phyloP scores from a whole-genome alignment of 2,329 filamentous ascomycete genomes.

The Tolypocladium tropicale region DNA sequence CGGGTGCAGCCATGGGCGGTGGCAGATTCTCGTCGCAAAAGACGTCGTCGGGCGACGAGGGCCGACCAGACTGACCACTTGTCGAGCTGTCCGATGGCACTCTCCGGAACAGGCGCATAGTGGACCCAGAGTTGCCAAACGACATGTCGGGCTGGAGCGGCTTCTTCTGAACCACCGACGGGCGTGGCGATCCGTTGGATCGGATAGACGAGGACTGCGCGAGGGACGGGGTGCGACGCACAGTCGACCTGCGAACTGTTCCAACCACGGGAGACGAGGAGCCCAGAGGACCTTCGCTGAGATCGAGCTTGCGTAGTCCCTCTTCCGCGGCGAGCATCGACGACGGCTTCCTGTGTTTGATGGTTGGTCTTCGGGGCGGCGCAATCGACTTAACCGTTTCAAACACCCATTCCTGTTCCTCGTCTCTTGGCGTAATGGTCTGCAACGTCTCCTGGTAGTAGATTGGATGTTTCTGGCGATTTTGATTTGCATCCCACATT shows the following conservation, averaged over 20 bases:
- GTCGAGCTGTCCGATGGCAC: constrained; percentile 61
- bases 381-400: constrained; percentile 76
- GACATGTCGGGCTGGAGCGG: constrained; percentile 84
- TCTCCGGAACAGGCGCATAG: constrained; percentile 81
- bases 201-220: constrained; percentile 21
- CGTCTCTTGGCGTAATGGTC: constrained; percentile 53
- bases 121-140: constrained; percentile 88
- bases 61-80: constrained; percentile 25
- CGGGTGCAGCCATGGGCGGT: constrained; percentile 31
- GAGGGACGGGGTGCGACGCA: constrained; percentile 36
- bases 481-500: constrained; percentile 67
- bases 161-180: constrained; percentile 48
- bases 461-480: constrained; percentile 58
- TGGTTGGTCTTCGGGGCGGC: constrained; percentile 40
- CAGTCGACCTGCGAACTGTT: constrained; percentile 52
- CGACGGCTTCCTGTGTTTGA: constrained; percentile 44
- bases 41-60: constrained; percentile 28
- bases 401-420: constrained; percentile 88
- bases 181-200: constrained; percentile 31
- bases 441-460: constrained; percentile 92
- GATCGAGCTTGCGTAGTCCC: constrained; percentile 47
- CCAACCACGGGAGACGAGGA: constrained; percentile 40
- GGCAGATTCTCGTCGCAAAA: constrained; percentile 55
- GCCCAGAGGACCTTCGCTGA: constrained; percentile 51
- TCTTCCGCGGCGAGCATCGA: constrained; percentile 50